Evolutionary conservation across 2,329 filamentous ascomycete genomes (phyloP).

Genomic region (Talaromyces sp.): DNA sequence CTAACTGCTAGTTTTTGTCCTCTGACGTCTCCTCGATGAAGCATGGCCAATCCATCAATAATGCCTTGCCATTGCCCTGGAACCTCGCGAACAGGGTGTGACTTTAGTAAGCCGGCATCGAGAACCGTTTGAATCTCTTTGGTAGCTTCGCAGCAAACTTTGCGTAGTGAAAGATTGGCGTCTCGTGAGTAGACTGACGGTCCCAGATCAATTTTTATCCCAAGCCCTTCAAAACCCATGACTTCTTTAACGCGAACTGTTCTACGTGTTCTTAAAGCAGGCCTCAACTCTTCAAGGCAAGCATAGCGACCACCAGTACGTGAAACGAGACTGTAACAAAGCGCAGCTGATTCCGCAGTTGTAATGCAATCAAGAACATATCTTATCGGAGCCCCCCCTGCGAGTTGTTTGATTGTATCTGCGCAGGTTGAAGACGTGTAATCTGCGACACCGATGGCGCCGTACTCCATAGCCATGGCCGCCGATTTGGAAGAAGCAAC

Average conservation of each 20-base stretch:
- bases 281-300: conserved; percentile 29
- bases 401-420: background rate
- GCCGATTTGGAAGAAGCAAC: background rate
- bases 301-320: conserved; percentile 35
- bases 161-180: background rate
- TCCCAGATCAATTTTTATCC: background rate
- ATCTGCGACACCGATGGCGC: background rate
- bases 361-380: conserved; percentile 37
- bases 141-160: background rate
- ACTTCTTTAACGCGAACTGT: background rate
- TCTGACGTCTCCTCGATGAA: background rate
- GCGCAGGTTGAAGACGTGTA: background rate
- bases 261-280: conserved; percentile 27
- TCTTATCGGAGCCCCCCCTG: conserved; percentile 19
- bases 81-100: background rate
- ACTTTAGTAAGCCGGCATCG: background rate
- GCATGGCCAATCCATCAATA: background rate
- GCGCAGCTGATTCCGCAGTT: conserved; percentile 25
- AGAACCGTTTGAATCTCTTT: background rate
- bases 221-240: background rate
- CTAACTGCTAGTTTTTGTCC: background rate
- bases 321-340: conserved; percentile 29
- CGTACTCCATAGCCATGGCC: background rate
- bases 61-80: background rate
- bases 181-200: background rate